Evolutionary conservation across 306 rosid genomes (phyloP).

Genomic region (Astragalus glycyphyllos): DNA sequence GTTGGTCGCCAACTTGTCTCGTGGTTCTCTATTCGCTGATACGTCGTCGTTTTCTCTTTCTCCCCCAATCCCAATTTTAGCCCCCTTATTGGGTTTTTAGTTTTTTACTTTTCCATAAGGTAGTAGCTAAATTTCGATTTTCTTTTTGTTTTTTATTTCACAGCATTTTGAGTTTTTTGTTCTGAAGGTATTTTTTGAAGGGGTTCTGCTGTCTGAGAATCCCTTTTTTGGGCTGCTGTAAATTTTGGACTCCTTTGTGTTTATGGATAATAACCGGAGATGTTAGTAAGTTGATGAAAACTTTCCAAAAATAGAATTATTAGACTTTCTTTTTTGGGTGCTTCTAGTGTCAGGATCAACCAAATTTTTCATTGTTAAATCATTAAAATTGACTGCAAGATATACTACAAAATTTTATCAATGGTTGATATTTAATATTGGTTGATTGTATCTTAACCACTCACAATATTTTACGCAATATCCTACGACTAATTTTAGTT

Average conservation of each 20-base stretch:
- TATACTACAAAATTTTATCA: no score
- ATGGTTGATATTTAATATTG: no score
- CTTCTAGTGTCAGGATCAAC: no score
- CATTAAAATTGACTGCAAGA: no score
- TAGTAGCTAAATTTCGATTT: constrained; percentile 26
- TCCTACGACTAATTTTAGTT: no score
- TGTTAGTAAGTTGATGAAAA: constrained; percentile 19
- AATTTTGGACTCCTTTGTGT: constrained; percentile 50
- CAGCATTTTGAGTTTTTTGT: background rate
- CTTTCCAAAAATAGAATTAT: background rate
- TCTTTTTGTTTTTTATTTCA: constrained; percentile 22
- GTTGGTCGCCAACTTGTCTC: constrained; percentile 58
- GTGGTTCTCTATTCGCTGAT: constrained; percentile 67
- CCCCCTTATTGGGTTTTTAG: no score
- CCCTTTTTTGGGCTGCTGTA: constrained; percentile 48
- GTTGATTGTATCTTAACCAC: no score
- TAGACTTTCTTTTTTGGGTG: background rate
- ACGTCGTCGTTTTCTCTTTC: constrained; percentile 10
- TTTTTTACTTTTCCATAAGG: background rate
- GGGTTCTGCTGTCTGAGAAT: constrained; percentile 23
- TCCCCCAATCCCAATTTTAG: no score
- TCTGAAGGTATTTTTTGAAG: constrained; percentile 35
- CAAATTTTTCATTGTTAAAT: no score
- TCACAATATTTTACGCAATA: no score
- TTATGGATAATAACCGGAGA: constrained; percentile 44